phyloP scores from a whole-genome alignment of 805 yeast genomes.

The Nakazawaea sp. region DNA sequence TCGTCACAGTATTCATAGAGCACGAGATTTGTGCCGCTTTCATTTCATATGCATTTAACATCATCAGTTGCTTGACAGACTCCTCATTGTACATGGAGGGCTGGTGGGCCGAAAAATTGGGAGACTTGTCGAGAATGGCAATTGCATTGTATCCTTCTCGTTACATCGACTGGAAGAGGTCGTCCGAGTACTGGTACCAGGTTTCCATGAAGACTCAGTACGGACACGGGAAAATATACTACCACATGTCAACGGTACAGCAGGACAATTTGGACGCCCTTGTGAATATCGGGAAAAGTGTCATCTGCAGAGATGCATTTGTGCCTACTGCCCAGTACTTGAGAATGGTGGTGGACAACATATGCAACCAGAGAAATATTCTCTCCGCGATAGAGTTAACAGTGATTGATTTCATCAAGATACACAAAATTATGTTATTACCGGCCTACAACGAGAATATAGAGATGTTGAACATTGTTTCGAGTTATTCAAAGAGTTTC shows the following conservation, averaged over 20 bases:
- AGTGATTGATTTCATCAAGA: conserved; percentile 55
- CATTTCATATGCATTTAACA: conserved; percentile 64
- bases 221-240: conserved; percentile 81
- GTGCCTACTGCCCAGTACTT: conserved; percentile 78
- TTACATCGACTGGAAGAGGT: conserved; percentile 78
- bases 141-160: conserved; percentile 76
- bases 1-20: conserved; percentile 64
- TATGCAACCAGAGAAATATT: conserved; percentile 56
- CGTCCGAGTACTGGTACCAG: conserved; percentile 80
- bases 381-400: conserved; percentile 54
- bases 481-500: conserved; percentile 58
- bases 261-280: conserved; percentile 71
- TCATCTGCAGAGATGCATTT: conserved; percentile 74
- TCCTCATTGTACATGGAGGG: conserved; percentile 53
- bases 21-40: conserved; percentile 76
- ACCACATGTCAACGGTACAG: conserved; percentile 84
- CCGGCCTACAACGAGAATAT: conserved; percentile 48
- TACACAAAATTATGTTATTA: conserved; percentile 59
- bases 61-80: conserved; percentile 46
- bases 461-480: conserved; percentile 52
- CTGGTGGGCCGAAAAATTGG: conserved; percentile 82
- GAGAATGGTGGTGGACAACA: conserved; percentile 72
- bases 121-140: conserved; percentile 83
- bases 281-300: conserved; percentile 73
- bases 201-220: conserved; percentile 66